Percentiles rank a stretch among this genome's conserved stretches.
Conservation (phyloP, 2,329 filamentous ascomycete genomes). For the Blastomyces emzantsi region DNA sequence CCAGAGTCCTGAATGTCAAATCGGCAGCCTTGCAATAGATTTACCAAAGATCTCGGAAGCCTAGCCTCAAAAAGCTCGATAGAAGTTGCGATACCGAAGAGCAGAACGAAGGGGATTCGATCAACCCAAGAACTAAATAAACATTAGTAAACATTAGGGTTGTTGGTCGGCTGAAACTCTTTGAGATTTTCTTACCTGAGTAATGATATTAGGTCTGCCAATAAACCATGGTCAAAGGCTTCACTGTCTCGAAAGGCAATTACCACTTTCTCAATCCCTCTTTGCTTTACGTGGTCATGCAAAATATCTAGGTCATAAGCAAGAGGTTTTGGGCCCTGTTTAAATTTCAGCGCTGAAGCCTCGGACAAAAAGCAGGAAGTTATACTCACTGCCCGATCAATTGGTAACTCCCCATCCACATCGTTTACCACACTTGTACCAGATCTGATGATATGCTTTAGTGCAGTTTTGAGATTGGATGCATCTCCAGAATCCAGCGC, state of each 20-base stretch:
- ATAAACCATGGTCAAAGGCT: conserved; percentile 37
- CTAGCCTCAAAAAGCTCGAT: conserved; percentile 53
- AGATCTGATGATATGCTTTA: conserved; percentile 40
- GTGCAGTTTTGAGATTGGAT: conserved; percentile 37
- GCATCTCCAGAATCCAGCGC: conserved; percentile 38
- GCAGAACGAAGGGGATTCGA: conserved; percentile 50
- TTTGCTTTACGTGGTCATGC: conserved; percentile 33
- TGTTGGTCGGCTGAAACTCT: not conserved
- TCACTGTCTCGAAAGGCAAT: conserved; percentile 40
- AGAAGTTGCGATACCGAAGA: conserved; percentile 55
- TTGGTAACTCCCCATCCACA: conserved; percentile 33
- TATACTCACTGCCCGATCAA: conserved; percentile 30
- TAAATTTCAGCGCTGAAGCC: conserved; percentile 11
- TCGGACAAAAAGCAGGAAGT: not conserved
- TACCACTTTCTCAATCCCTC: conserved; percentile 32
- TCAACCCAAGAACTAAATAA: conserved; percentile 48
- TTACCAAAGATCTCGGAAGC: conserved; percentile 45
- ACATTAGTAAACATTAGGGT: no score
- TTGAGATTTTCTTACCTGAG: conserved; percentile 27
- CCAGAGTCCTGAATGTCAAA: conserved; percentile 47
- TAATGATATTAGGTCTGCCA: conserved; percentile 38
- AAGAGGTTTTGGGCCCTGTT: conserved; percentile 34
- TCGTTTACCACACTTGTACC: conserved; percentile 30
- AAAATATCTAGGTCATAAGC: conserved; percentile 41
- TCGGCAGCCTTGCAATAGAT: conserved; percentile 44